Conservation (phyloP, 164 flowering plant genomes). For the Litsea cubeba region DNA sequence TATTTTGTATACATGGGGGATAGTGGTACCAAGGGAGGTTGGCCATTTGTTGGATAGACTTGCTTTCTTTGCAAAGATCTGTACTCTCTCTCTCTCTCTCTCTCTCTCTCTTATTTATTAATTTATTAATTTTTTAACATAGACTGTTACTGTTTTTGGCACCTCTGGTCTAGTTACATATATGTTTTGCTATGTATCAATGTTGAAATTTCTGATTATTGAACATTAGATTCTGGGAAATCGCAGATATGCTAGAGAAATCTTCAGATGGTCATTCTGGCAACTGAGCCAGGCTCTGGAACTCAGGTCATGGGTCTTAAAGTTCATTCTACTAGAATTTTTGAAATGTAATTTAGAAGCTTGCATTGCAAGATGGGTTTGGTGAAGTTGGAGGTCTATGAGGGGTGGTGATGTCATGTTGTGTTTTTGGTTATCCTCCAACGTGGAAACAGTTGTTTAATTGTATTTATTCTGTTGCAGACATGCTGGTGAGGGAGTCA, state of each 20-base stretch:
- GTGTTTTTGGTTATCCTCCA: conserved; percentile 43
- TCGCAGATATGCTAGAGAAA: conserved; percentile 75
- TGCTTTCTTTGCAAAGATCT: background rate
- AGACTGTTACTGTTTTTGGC: conserved; percentile 1
- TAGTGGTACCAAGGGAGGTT: too few relatives aligned
- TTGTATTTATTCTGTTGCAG: conserved; percentile 73
- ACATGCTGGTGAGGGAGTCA: conserved; percentile 60
- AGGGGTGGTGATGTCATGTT: conserved; percentile 39
- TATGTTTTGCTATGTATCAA: conserved; percentile 22
- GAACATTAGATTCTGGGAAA: conserved; percentile 67
- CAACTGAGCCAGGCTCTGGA: conserved; percentile 64
- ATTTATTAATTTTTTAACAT: background rate
- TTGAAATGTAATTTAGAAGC: conserved; percentile 34
- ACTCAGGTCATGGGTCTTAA: conserved; percentile 57
- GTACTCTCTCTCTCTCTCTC: background rate
- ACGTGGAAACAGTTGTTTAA: conserved; percentile 37
- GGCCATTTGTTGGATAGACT: background rate
- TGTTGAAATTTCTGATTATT: conserved; percentile 43
- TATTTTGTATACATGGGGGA: too few relatives aligned
- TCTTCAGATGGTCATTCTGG: conserved; percentile 73
- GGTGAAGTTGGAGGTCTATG: conserved; percentile 32
- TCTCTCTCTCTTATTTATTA: background rate
- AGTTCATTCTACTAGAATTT: conserved; percentile 28
- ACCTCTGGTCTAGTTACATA: conserved; percentile 13
- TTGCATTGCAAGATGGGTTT: conserved; percentile 36